Percentiles rank a stretch among this genome's conserved stretches.
phyloP scores from a whole-genome alignment of 306 rosid genomes.

The Gynostemma pentaphyllum region DNA sequence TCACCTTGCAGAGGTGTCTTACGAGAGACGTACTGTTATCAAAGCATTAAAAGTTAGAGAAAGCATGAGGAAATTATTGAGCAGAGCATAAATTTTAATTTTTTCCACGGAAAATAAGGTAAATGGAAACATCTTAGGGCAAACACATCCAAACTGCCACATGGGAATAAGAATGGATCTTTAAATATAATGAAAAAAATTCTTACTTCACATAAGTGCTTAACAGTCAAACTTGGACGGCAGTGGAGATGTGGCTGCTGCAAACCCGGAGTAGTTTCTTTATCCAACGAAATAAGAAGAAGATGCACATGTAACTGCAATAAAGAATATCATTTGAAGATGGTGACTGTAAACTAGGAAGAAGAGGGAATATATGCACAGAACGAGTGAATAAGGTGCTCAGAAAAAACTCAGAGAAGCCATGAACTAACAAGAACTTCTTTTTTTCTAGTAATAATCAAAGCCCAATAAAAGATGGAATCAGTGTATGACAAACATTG shows the following conservation, averaged over 20 bases:
- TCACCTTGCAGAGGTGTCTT: conserved; percentile 49
- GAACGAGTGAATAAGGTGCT: conserved; percentile 10
- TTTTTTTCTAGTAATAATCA: not conserved
- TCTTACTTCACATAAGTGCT: conserved; percentile 65
- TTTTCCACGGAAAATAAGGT: not conserved
- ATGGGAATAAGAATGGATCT: not conserved
- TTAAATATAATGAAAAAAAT: conserved; percentile 8
- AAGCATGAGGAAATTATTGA: not conserved
- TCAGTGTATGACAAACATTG: not conserved
- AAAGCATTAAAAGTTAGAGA: not conserved
- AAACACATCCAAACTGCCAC: not conserved
- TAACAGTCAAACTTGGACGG: conserved; percentile 63
- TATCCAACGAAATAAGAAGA: conserved; percentile 60
- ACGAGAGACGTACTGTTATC: conserved; percentile 50
- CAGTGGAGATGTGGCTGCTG: conserved; percentile 77
- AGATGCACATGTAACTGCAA: conserved; percentile 74
- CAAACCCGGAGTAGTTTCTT: conserved; percentile 47
- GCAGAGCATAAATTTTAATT: not conserved
- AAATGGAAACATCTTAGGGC: not conserved
- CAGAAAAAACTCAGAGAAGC: not conserved
- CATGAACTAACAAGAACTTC: not conserved
- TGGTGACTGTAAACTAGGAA: not conserved
- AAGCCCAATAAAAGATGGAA: not conserved
- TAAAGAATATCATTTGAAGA: not conserved
- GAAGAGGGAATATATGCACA: conserved; percentile 9